Conservation (phyloP, 2,329 filamentous ascomycete genomes). For the Arthrobotrys pseudoclavata region DNA sequence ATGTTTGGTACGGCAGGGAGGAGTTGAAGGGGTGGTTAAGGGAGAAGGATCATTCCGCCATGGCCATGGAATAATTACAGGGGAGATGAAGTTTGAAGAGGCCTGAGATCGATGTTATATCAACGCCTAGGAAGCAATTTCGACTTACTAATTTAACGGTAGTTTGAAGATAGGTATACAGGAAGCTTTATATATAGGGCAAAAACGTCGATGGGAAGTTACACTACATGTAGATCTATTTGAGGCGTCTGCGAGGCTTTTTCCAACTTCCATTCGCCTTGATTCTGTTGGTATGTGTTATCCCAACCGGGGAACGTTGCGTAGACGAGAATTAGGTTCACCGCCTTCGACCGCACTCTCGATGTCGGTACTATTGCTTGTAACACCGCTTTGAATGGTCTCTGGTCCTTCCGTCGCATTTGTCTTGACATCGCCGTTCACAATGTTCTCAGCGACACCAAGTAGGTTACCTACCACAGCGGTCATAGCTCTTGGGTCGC, state of each 20-base stretch:
- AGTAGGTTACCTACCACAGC: conserved; percentile 20
- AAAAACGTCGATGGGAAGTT: neutral
- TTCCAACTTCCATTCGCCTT: neutral
- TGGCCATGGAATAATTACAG: neutral
- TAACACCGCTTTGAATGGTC: neutral
- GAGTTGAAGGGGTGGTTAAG: conserved; percentile 35
- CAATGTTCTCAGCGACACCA: neutral
- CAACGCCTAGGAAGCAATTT: too few relatives aligned
- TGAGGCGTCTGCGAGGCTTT: neutral
- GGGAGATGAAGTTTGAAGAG: too few relatives aligned
- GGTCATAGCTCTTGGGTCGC: conserved; percentile 14
- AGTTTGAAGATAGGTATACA: neutral
- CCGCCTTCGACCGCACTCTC: neutral
- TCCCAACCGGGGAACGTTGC: conserved; percentile 5
- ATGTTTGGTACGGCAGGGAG: conserved; percentile 32
- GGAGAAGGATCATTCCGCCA: conserved; percentile 21
- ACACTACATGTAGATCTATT: neutral
- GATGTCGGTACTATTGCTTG: neutral
- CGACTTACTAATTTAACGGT: too few relatives aligned
- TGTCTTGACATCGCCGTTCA: conserved; percentile 18
- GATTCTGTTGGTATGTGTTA: neutral
- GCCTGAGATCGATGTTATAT: too few relatives aligned
- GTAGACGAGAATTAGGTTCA: neutral
- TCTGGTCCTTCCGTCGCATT: conserved; percentile 15
- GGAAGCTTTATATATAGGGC: neutral